These are phyloP conservation scores for Pseudogymnoascus sp. DNA, from an alignment of 2,329 filamentous ascomycete species.

Conservation along the genomic window DNA sequence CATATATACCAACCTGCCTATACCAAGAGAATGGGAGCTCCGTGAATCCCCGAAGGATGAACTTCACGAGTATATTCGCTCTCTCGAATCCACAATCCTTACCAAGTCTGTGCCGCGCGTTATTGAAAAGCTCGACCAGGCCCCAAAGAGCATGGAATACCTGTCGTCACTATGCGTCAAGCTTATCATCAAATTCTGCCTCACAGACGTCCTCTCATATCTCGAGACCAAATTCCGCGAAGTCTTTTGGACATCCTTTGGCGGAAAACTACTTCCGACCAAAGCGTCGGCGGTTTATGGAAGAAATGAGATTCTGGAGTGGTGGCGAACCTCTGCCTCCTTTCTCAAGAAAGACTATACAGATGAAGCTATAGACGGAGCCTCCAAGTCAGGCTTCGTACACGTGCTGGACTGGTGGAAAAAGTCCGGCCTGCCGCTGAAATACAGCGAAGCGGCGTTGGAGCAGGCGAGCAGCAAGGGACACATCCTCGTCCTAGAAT, in stretches of 20 bases:
- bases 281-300: conserved; percentile 85
- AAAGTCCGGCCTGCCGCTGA: conserved; percentile 68
- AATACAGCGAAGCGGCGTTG: conserved; percentile 80
- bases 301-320: conserved; percentile 76
- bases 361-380: conserved; percentile 76
- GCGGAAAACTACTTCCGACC: conserved; percentile 73
- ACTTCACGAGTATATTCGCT: conserved; percentile 65
- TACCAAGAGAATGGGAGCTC: conserved; percentile 61
- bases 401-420: conserved; percentile 91
- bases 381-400: conserved; percentile 78
- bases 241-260: conserved; percentile 81
- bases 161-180: conserved; percentile 78
- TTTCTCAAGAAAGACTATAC: conserved; percentile 79
- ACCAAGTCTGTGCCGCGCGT: conserved; percentile 64
- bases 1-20: conserved; percentile 70
- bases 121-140: conserved; percentile 65
- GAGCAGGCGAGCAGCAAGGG: conserved; percentile 83
- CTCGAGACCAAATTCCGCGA: conserved; percentile 61
- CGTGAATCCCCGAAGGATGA: conserved; percentile 48
- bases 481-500: conserved; percentile 79
- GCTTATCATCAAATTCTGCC: conserved; percentile 85
- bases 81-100: conserved; percentile 80
- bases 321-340: conserved; percentile 79
- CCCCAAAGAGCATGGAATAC: conserved; percentile 62
- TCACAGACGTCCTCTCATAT: conserved; percentile 70